Base-by-base conservation (phyloP, 129 eudicot species). In the Centaurea solstitialis region DNA sequence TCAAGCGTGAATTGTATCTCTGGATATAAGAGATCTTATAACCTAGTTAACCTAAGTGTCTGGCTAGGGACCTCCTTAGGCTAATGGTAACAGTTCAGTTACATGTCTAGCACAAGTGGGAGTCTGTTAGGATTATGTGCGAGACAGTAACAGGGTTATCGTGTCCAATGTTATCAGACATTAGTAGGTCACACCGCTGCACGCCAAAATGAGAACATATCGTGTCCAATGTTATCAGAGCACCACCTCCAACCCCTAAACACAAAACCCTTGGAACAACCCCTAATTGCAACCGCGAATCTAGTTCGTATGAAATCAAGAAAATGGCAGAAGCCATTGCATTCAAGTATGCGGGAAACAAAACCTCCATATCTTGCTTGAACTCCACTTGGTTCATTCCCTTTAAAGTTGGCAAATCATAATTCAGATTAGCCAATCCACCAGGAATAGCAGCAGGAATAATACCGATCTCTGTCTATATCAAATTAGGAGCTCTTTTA, bases 211-310 rank as follows among this genome's bases (percentile, higher is more conserved):
- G n/a, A n/a, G n/a, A n/a, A n/a, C n/a, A n/a, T n/a, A n/a, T n/a
- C n/a, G n/a, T n/a, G n/a, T n/a, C n/a, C n/a, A n/a, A n/a, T n/a
- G n/a, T n/a, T n/a, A n/a, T n/a, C 88, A 96, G 80, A 35, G 98
- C 92, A 72, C 99, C 99, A 77, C 98, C 99, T 6, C 99, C 99
- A 77, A 96, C 93, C 17, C 99, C 99, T 80, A 91, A 78, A 80
- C 99, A 96, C 85, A 96, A 79, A 5, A 90, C 95, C 70, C 75
- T 83, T 1, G 90, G 97, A 89, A 79, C 78, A 80, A 77, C 22
- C 68, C 89, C 90, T 73, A 7, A 39, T 28, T 22, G 76, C 45
- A 87, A 70, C 18, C 74, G 73, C 50, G 68, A 82, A 24, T 93
- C 86, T 22, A 95, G 70, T 69, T 24, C 50, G 20, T 77, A 57